Base-by-base conservation (phyloP, 768 basidiomycete genomes). In the Holtermannia corniformis region DNA sequence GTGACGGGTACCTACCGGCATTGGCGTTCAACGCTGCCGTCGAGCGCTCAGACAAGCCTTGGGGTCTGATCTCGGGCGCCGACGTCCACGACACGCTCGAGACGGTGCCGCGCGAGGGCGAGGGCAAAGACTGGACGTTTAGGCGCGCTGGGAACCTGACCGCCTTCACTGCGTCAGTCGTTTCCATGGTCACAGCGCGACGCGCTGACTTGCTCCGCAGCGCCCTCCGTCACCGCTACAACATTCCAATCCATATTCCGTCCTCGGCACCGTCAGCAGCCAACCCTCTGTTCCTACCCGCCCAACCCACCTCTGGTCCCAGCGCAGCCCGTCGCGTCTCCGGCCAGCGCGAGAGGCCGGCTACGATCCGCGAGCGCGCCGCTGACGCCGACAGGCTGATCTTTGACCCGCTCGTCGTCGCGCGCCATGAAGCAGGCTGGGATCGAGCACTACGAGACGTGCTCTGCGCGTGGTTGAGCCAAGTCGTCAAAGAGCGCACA, bases 151-250 rank as follows among this genome's bases (percentile, higher is more conserved):
- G 62, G 16, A 72, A 72, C 41, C 44, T 72, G 22, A 67, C 64
- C 14, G 60, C 57, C 27, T 70, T 63, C 58, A 68, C 62, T 24
- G 70, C 70, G 70, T 72, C 40, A 65, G 70, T 70, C 10, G 11
- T 4, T 7, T 25, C 10, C 22, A 41, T 11, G 5, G 13, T 14
- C 10, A 44, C 21, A 3, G 22, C 5, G 16, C 41, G 19, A 40
- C 24, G 26, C 4, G 50, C n/a, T 51, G 41, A 47, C 40, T 26
- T 5, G 3, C 19, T 37, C 41, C n/a, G 25, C 19, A 72, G 70
- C 3, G 68, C 70, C 21, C 48, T 72, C 12, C 52, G 57, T 23
- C 58, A 57, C 26, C 49, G 70, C n/a, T 72, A 70, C 51, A 59
- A 63, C 14, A 41, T 65, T 2, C 61, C 64, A 22, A 37, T 60